Conservation (phyloP, 768 basidiomycete species). For the Gloeopeniophorella convolvens region DNA sequence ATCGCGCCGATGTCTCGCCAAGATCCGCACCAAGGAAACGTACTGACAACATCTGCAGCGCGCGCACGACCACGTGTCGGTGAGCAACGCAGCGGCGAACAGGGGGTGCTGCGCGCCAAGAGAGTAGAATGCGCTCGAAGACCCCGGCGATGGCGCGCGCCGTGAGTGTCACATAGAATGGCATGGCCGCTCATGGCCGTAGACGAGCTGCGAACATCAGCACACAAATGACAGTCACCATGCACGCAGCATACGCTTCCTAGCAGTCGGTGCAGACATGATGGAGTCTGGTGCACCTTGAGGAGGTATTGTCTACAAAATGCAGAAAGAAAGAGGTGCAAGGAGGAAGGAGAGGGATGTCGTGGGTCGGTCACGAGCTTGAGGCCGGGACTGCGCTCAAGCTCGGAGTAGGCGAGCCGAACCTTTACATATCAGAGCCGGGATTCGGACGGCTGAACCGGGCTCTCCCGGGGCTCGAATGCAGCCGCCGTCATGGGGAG, state of each 20-base stretch:
- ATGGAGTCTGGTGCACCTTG: too few species aligned
- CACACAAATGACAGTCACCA: too few species aligned
- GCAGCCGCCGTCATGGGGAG: too few species aligned
- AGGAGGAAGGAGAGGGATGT: too few species aligned
- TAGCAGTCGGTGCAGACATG: constrained; percentile 15
- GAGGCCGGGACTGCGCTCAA: too few species aligned
- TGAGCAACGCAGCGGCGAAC: background rate
- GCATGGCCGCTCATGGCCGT: too few species aligned
- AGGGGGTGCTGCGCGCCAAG: constrained; percentile 50
- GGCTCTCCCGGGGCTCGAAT: too few species aligned
- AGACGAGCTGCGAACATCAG: too few species aligned
- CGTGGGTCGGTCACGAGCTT: too few species aligned
- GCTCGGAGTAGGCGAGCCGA: too few species aligned
- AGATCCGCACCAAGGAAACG: background rate
- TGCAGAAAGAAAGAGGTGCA: background rate
- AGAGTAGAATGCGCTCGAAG: constrained; percentile 83
- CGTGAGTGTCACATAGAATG: constrained; percentile 83
- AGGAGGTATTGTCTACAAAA: background rate
- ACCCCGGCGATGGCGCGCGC: constrained; percentile 96
- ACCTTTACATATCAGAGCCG: too few species aligned
- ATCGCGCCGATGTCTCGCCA: background rate
- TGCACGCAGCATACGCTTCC: constrained; percentile 17
- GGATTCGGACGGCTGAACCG: too few species aligned
- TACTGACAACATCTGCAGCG: constrained; percentile 73
- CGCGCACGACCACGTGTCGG: background rate